Conservation (phyloP, 179 eudicot genomes). For the Beta lomatogona region DNA sequence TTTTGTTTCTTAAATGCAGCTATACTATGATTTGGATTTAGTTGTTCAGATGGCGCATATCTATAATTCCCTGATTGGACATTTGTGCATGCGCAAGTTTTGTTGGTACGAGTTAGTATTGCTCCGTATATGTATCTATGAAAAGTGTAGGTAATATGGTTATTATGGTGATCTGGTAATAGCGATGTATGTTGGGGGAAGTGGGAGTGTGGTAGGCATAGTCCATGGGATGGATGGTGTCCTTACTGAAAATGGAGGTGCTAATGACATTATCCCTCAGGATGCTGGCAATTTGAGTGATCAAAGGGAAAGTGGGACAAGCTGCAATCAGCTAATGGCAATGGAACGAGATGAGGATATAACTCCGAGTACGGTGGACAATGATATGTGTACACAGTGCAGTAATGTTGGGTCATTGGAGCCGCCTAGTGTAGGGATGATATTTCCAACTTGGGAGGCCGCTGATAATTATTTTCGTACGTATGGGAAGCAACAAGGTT, state of each 20-base stretch:
- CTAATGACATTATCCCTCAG: background rate
- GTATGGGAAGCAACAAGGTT: slow-evolving; percentile 5
- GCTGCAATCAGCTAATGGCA: background rate
- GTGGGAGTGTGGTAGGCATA: background rate
- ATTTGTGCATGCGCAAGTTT: background rate
- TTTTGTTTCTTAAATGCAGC: too few species aligned
- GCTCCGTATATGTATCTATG: background rate
- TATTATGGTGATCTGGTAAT: background rate
- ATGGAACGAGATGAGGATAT: background rate
- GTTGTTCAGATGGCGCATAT: too few species aligned
- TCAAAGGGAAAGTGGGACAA: background rate
- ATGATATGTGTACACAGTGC: background rate
- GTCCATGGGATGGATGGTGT: background rate
- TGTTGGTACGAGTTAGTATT: background rate
- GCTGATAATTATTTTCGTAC: background rate
- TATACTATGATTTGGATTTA: too few species aligned
- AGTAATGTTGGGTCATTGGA: background rate
- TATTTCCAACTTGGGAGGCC: background rate
- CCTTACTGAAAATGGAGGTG: background rate
- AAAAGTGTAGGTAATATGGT: background rate
- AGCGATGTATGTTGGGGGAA: background rate
- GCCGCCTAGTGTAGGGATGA: background rate
- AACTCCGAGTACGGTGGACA: background rate
- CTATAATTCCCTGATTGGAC: too few species aligned
- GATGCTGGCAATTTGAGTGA: background rate